These are phyloP conservation scores for Zymoseptoria crescenta DNA, from an alignment of 2,329 filamentous ascomycete species.

Conservation along the genomic window DNA sequence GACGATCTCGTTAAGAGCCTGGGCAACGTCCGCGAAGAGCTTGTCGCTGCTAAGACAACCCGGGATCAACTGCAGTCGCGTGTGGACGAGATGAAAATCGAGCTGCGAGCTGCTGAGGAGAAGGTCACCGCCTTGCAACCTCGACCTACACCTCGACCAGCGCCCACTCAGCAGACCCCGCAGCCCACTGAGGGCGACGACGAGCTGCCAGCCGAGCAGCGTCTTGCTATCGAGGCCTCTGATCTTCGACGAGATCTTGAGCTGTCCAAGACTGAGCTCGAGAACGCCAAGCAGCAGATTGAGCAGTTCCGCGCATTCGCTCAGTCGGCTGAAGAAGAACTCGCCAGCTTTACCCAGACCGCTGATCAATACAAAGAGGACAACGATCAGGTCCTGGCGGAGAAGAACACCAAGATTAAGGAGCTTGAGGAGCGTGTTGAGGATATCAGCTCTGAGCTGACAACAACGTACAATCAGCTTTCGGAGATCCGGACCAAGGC, in stretches of 20 bases:
- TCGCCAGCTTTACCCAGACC: constrained; percentile 69
- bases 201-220: constrained; percentile 62
- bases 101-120: constrained; percentile 84
- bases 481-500: constrained; percentile 73
- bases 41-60: constrained; percentile 76
- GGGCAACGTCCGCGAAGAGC: constrained; percentile 74
- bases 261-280: constrained; percentile 68
- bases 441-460: constrained; percentile 74
- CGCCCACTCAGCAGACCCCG: constrained; percentile 27
- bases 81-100: constrained; percentile 80
- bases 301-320: constrained; percentile 87
- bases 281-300: constrained; percentile 69
- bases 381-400: constrained; percentile 63
- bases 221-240: constrained; percentile 72
- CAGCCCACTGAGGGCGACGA: constrained; percentile 44
- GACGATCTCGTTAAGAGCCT: constrained; percentile 81
- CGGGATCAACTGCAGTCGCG: constrained; percentile 82
- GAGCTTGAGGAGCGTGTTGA: constrained; percentile 78
- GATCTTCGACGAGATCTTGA: constrained; percentile 85
- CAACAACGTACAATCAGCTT: constrained; percentile 72
- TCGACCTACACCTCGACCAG: constrained; percentile 60
- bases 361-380: constrained; percentile 85
- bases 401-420: constrained; percentile 71
- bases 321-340: constrained; percentile 76
- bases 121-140: constrained; percentile 73